Evolutionary conservation across 163 green algal species (phyloP).

Genomic region (Chlorella variabilis): DNA sequence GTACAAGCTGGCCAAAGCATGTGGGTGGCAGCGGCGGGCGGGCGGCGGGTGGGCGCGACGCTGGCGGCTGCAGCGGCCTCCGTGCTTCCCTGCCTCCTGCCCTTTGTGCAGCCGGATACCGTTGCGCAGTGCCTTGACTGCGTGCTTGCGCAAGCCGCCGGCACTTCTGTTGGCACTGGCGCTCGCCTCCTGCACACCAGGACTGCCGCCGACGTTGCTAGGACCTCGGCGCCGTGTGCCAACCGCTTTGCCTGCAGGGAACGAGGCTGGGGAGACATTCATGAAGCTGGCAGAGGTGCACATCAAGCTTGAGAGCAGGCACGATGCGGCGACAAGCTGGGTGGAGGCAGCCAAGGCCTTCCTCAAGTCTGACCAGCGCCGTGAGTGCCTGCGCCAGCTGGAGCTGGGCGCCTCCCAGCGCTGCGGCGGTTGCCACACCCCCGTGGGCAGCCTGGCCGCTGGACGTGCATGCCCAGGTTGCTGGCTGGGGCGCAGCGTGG

Average conservation of each 20-base stretch:
- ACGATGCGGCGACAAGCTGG: conserved; percentile 86
- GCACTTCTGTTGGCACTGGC: neutral
- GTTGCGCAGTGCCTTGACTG: neutral
- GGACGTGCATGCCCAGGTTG: too few relatives aligned
- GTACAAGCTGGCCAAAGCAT: conserved; percentile 91
- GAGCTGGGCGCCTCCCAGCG: too few relatives aligned
- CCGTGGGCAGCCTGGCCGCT: too few relatives aligned
- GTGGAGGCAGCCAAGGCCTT: conserved; percentile 90
- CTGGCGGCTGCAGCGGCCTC: too few relatives aligned
- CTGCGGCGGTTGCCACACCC: too few relatives aligned
- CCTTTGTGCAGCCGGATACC: too few relatives aligned
- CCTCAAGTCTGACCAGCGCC: conserved; percentile 70
- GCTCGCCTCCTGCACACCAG: too few relatives aligned
- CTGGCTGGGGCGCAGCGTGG: too few relatives aligned
- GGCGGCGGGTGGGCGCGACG: too few relatives aligned
- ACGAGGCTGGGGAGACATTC: conserved; percentile 80
- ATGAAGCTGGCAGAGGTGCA: conserved; percentile 81
- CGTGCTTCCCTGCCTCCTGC: too few relatives aligned
- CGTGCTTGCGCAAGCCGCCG: neutral
- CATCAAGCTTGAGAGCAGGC: conserved; percentile 87
- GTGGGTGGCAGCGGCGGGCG: conserved; percentile 30
- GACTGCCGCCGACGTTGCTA: too few relatives aligned
- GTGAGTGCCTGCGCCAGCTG: too few relatives aligned
- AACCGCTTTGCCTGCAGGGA: conserved; percentile 51
- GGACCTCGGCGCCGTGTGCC: neutral